phyloP scores from a whole-genome alignment of 2,329 filamentous ascomycete genomes.

The Alternaria viburni region DNA sequence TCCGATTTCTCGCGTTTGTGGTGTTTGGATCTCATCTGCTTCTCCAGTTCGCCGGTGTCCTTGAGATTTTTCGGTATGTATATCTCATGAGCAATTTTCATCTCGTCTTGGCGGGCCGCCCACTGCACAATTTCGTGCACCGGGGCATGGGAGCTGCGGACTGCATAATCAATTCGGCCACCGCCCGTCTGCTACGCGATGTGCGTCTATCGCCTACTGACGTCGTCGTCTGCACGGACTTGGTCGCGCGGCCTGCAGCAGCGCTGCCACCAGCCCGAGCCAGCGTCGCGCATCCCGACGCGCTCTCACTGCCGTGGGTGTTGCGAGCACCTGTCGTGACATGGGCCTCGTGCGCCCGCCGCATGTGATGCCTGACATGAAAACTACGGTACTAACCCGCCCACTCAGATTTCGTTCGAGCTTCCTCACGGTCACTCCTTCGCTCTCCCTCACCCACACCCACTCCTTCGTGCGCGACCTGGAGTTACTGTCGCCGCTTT shows the following conservation, averaged over 20 bases:
- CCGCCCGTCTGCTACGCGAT: not conserved
- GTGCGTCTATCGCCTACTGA: conserved; percentile 21
- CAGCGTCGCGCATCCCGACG: conserved; percentile 3
- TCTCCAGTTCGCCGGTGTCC: conserved; percentile 27
- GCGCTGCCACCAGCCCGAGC: not conserved
- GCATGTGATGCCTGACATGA: conserved; percentile 40
- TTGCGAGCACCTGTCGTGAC: conserved; percentile 16
- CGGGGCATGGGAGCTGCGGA: conserved; percentile 8
- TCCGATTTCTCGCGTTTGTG: conserved; percentile 43
- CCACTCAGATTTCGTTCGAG: conserved; percentile 39
- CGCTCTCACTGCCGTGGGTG: not conserved
- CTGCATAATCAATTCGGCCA: conserved; percentile 7
- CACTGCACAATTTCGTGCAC: conserved; percentile 7
- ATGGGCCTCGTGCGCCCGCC: conserved; percentile 35
- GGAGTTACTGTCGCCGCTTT: conserved; percentile 44
- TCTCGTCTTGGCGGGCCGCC: conserved; percentile 27
- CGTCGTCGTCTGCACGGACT: conserved; percentile 30
- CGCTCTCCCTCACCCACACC: conserved; percentile 18
- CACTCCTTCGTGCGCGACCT: conserved; percentile 34
- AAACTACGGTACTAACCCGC: conserved; percentile 32
- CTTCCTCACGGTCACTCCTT: conserved; percentile 43
- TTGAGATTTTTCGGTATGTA: conserved; percentile 32
- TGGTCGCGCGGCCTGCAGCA: not conserved
- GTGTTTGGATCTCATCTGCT: conserved; percentile 36
- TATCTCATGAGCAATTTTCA: conserved; percentile 33